These are phyloP conservation scores for Zasmidium cellare DNA, from an alignment of 2,329 filamentous ascomycete genomes.

Conservation along the genomic window DNA sequence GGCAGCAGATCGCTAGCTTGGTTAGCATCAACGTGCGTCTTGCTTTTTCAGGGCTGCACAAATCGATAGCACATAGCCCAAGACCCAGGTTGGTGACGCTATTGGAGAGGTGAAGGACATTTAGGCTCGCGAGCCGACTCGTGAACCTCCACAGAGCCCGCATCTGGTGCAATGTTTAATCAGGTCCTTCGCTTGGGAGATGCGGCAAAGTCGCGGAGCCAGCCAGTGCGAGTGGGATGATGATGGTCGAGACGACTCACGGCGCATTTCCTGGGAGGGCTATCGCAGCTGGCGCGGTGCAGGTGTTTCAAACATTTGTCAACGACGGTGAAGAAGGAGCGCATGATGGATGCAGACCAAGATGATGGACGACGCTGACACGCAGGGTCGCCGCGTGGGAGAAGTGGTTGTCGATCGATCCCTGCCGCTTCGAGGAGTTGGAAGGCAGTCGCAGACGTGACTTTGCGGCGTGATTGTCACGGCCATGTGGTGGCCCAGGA, in stretches of 20 bases:
- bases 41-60: conserved; percentile 5
- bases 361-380: background rate
- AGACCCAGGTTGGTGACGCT: conserved; percentile 7
- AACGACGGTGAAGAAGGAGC: background rate
- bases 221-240: background rate
- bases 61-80: background rate
- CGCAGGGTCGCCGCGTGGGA: background rate
- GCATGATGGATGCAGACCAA: background rate
- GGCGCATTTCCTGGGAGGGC: background rate
- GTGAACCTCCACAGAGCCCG: background rate
- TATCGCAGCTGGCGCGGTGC: background rate
- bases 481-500: conserved; percentile 9
- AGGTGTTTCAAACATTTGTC: background rate
- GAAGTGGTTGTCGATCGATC: background rate
- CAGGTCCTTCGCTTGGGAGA: background rate
- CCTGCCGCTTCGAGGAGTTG: background rate
- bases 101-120: background rate
- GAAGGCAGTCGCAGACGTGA: background rate
- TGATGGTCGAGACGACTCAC: background rate
- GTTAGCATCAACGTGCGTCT: conserved; percentile 2
- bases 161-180: background rate
- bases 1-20: background rate
- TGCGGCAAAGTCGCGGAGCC: background rate
- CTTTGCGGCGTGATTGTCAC: background rate
- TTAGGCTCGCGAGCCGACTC: conserved; percentile 11